These are phyloP conservation scores for Neobulgaria alba DNA, from an alignment of 2,329 filamentous ascomycete genomes.

Conservation along the genomic window DNA sequence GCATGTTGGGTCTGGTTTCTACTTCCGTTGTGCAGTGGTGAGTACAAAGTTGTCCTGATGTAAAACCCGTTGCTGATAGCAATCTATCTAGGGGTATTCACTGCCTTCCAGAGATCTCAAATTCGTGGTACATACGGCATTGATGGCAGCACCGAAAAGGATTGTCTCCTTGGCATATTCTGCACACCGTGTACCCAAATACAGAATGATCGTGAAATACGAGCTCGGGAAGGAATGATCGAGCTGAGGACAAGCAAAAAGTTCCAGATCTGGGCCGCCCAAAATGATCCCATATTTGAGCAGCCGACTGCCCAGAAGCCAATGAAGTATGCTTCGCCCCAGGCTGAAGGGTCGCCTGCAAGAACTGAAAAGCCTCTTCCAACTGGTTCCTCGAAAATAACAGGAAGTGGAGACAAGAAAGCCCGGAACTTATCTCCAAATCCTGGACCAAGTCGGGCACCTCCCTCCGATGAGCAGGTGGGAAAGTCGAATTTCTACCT, in stretches of 20 bases:
- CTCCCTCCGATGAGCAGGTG: too few relatives aligned
- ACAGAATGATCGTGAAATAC: slow-evolving; percentile 38
- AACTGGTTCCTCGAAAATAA: too few relatives aligned
- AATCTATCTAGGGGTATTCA: slow-evolving; percentile 6
- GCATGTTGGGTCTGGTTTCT: slow-evolving; percentile 31
- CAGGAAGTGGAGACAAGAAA: too few relatives aligned
- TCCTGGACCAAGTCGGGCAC: too few relatives aligned
- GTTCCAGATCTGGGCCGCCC: background rate
- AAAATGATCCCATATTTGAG: background rate
- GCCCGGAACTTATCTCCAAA: too few relatives aligned
- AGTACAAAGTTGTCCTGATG: too few relatives aligned
- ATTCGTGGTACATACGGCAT: slow-evolving; percentile 37
- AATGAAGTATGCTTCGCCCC: slow-evolving; percentile 18
- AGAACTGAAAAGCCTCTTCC: too few relatives aligned
- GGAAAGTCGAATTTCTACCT: too few relatives aligned
- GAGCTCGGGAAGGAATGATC: slow-evolving; percentile 30
- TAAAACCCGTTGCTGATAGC: too few relatives aligned
- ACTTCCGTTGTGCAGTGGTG: too few relatives aligned
- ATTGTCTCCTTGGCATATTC: slow-evolving; percentile 31
- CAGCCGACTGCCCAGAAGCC: slow-evolving; percentile 9
- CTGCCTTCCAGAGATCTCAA: slow-evolving; percentile 26
- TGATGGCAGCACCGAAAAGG: slow-evolving; percentile 28
- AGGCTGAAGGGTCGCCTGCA: too few relatives aligned
- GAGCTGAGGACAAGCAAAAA: slow-evolving; percentile 9
- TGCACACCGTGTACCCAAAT: slow-evolving; percentile 35